Conservation (phyloP, 345 rosid species). For the Diplotaxis tenuifolia region DNA sequence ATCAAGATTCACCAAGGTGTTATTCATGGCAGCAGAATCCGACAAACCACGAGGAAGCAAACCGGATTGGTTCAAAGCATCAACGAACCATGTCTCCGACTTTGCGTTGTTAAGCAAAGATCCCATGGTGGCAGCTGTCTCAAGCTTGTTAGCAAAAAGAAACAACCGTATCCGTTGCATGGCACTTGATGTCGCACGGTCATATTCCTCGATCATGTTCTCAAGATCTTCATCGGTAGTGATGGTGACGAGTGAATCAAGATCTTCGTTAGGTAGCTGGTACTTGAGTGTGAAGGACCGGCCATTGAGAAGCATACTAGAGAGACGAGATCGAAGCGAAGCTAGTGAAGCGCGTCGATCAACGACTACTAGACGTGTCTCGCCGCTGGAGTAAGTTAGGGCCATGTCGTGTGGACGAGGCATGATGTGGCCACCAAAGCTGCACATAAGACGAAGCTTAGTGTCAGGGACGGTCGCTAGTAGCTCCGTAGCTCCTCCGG, state of each 20-base stretch:
- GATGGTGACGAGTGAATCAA: slow-evolving; percentile 76
- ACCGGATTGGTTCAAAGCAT: slow-evolving; percentile 68
- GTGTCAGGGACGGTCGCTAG: slow-evolving; percentile 57
- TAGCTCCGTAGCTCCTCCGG: slow-evolving; percentile 37
- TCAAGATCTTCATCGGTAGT: slow-evolving; percentile 82
- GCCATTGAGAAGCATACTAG: slow-evolving; percentile 59
- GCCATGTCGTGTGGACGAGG: slow-evolving; percentile 90
- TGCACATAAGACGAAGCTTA: slow-evolving; percentile 86
- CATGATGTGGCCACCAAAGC: slow-evolving; percentile 83
- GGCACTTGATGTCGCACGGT: slow-evolving; percentile 42
- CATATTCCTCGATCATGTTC: slow-evolving; percentile 78
- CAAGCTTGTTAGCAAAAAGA: slow-evolving; percentile 64
- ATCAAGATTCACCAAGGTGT: slow-evolving; percentile 54
- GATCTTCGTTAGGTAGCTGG: slow-evolving; percentile 85
- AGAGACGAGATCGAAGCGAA: slow-evolving; percentile 53
- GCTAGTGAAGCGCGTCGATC: slow-evolving; percentile 65
- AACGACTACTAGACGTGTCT: slow-evolving; percentile 58
- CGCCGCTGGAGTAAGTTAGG: slow-evolving; percentile 72
- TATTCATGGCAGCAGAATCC: slow-evolving; percentile 55
- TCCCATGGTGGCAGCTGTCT: slow-evolving; percentile 74
- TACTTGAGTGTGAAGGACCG: slow-evolving; percentile 73
- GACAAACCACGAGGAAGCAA: slow-evolving; percentile 64
- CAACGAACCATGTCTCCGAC: slow-evolving; percentile 82
- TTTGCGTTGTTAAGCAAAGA: slow-evolving; percentile 60
- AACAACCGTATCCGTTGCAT: slow-evolving; percentile 62